Base-by-base conservation (phyloP, 2,329 filamentous ascomycete species). In the Ilyonectria mors-panacis region DNA sequence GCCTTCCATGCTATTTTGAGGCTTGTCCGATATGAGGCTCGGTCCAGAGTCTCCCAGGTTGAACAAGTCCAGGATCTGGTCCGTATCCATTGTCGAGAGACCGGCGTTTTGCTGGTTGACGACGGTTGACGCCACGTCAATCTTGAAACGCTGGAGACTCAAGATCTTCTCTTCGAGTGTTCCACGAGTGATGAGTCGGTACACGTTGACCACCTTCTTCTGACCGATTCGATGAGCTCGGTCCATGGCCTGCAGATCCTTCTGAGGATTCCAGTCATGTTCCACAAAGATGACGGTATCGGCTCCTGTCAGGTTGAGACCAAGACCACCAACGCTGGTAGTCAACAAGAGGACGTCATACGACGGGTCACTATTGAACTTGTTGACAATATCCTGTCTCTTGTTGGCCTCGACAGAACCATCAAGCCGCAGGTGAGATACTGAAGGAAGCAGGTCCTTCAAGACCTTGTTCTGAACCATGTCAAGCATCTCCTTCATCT, bases 401-500 rank as follows among this genome's bases (percentile, higher is more conserved):
- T 94, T 95, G 70, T 92, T 95, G 28, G 96, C 94, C 81, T 98
- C 96, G 13, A 99, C 94, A 7, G 91, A 91, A 35, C 96, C 96
- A 75, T 99, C 97, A 37, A 99, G 89, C n/a, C 97, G 93, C 65
- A 98, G 89, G 78, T 92, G 98, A 42, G 97, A 96, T 6, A 98
- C 95, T 0, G 92, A 93, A 1, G 96, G 96, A n/a, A 99, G 87
- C 82, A 98, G 87, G 76, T 93, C 92, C 80, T 94, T 94, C 44
- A 99, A 84, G 1, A 99, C 96, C 65, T 95, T 95, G 75, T 93
- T 94, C 78, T 98, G 95, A 2, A 99, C 97, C 89, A 99, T 98
- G 80, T 99, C 96, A 26, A 99, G 87, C 97, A 99, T 99, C 81
- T 99, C 96, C 83, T 99, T 99, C 94, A 99, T 98, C 80, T 99